Evolutionary conservation across 1,139 yeast species (phyloP), one percentile per base, ranked within the genome.

Genomic region (Schizosaccharomyces versatilis): DNA sequence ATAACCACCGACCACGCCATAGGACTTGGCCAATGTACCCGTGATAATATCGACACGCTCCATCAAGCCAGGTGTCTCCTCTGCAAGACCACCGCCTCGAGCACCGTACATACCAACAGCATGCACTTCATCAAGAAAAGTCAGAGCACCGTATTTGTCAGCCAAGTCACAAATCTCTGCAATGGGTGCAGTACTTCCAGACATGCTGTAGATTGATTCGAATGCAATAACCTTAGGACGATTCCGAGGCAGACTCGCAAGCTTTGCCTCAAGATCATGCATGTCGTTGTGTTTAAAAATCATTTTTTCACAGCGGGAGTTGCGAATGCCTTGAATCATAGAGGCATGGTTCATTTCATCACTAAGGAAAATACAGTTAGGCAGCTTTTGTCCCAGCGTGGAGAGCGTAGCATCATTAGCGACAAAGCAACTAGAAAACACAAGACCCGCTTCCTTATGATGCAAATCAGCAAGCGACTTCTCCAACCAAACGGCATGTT

Each of bases 101-200:
- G 98, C 97, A 64, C 98, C 98, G 67, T 90, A 90, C 82, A 90
- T 78, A 56, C 99, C 99, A 55, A 93, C 97, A 49, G 98, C 97
- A 66, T 90, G 99, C 52, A 90, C 99, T 69, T 90, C 99, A 68
- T 90, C 99, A 66, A 93, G 74, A 69, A 90, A 90, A 51, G 99
- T 90, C 63, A 90, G 71, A 49, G 97, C 97, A 59, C 97, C 97
- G 67, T 93, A 90, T 70, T 90, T 86, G 57, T 88, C 95, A 53
- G 99, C 99, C 65, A 90, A 74, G 64, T 86, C 95, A 68, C 97
- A 90, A 61, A 93, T 86, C 61, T 77, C 80, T 65, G 83, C 85
- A 64, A 90, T 90, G 53, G 96, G 96, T 36, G 95, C 82, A 60
- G 93, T 84, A 14, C 95, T 84, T 47, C 99, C 99, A 66, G 96